Percentiles rank a stretch among this genome's conserved stretches.
Conservation (phyloP, 345 rosid species). For the Turritis glabra region DNA sequence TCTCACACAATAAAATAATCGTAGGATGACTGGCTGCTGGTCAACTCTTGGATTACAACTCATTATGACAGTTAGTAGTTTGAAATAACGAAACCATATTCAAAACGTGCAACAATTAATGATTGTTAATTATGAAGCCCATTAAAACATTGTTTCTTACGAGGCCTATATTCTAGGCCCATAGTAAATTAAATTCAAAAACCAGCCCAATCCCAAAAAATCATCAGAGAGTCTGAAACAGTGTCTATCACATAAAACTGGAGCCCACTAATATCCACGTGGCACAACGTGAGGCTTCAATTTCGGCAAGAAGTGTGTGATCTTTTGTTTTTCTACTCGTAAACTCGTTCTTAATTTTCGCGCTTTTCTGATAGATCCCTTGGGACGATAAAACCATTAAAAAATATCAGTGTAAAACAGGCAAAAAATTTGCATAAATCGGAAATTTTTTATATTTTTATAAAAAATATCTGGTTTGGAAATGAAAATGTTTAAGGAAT, state of each 20-base stretch:
- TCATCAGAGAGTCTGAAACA: no score
- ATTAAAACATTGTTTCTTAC: neutral
- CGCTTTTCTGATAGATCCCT: conserved; percentile 25
- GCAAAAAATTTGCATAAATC: no score
- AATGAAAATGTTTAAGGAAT: neutral
- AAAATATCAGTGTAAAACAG: neutral
- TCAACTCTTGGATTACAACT: no score
- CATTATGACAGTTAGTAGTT: no score
- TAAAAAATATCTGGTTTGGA: neutral
- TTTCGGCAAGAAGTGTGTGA: conserved; percentile 12
- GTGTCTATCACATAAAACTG: neutral
- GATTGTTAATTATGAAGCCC: neutral
- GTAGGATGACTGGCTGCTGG: no score
- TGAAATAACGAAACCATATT: conserved; percentile 2
- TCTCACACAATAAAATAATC: neutral
- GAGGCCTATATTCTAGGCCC: neutral
- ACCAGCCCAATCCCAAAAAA: conserved; percentile 8
- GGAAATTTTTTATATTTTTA: no score
- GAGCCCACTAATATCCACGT: conserved; percentile 24
- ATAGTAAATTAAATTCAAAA: no score
- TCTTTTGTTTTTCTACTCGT: conserved; percentile 6
- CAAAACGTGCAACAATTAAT: conserved; percentile 28
- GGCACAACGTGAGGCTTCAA: conserved; percentile 17
- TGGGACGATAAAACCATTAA: neutral
- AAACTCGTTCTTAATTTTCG: conserved; percentile 6